phyloP scores from a whole-genome alignment of 1,284 basidiomycete species.

The Leccinum solheimii region DNA sequence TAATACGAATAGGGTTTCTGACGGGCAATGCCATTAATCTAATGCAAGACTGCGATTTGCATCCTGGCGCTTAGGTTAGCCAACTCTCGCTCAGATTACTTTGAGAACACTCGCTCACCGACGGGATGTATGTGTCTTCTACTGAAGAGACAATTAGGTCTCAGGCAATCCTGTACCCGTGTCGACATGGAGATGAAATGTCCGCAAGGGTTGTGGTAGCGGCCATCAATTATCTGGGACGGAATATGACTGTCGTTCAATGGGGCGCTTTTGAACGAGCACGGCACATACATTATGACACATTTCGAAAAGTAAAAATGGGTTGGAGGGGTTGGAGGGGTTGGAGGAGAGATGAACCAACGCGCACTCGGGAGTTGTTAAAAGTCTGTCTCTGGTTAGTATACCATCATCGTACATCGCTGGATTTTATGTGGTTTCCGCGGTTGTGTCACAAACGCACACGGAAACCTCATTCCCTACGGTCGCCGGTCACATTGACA shows the following conservation, averaged over 20 bases:
- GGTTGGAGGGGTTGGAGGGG: conserved; percentile 16
- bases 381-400: conserved; percentile 19
- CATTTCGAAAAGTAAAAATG: conserved; percentile 44
- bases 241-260: conserved; percentile 6
- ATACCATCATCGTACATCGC: conserved; percentile 16
- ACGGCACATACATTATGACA: conserved; percentile 68
- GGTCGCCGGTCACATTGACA: conserved; percentile 37
- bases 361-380: conserved; percentile 19
- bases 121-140: conserved; percentile 56
- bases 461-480: conserved; percentile 43
- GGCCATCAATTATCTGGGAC: conserved; percentile 71
- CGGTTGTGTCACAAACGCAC: conserved; percentile 37
- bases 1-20: conserved; percentile 73
- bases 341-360: conserved; percentile 15
- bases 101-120: conserved; percentile 41
- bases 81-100: background rate
- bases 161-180: conserved; percentile 64
- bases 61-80: conserved; percentile 46
- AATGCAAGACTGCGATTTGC: conserved; percentile 57
- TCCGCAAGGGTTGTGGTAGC: conserved; percentile 69
- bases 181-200: conserved; percentile 78
- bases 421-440: conserved; percentile 34
- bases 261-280: conserved; percentile 8
- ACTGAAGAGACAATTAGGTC: conserved; percentile 69
- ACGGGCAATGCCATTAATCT: conserved; percentile 70